phyloP scores from a whole-genome alignment of 2,329 filamentous ascomycete genomes.

The Esteya vermicola region DNA sequence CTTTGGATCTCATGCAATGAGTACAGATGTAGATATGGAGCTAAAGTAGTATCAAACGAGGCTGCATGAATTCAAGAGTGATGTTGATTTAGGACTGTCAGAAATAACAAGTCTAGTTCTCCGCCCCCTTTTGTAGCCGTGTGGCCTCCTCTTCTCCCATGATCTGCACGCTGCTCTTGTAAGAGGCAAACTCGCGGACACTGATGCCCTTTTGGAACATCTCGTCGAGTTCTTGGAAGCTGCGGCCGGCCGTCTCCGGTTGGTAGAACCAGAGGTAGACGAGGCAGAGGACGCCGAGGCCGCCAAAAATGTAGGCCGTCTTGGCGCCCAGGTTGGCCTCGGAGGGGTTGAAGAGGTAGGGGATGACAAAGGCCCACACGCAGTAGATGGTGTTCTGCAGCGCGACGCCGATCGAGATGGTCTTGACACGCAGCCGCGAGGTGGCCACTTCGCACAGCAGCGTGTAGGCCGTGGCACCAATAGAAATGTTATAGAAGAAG shows the following conservation, averaged over 20 bases:
- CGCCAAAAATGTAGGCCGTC: slow-evolving; percentile 22
- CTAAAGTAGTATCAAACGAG: too few species aligned
- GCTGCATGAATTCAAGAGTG: too few species aligned
- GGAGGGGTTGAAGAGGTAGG: slow-evolving; percentile 10
- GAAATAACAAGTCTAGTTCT: too few species aligned
- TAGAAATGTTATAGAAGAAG: slow-evolving; percentile 21
- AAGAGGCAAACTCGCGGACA: slow-evolving; percentile 10
- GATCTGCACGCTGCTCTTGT: background rate
- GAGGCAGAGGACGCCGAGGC: slow-evolving; percentile 13
- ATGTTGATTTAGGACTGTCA: too few species aligned
- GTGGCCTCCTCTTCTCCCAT: background rate
- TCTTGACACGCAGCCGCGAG: slow-evolving; percentile 20
- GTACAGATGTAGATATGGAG: too few species aligned
- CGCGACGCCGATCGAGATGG: slow-evolving; percentile 21
- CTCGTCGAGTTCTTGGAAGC: slow-evolving; percentile 32
- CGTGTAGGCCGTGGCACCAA: slow-evolving; percentile 21
- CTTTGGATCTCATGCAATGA: too few species aligned
- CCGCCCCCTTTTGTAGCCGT: background rate
- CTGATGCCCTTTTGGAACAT: slow-evolving; percentile 19
- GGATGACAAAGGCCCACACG: slow-evolving; percentile 8
- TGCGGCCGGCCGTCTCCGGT: slow-evolving; percentile 28
- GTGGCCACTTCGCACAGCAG: slow-evolving; percentile 22
- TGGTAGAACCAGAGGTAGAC: slow-evolving; percentile 28
- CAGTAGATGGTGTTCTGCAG: slow-evolving; percentile 15
- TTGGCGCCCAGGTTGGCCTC: slow-evolving; percentile 19